phyloP scores from a whole-genome alignment of 306 rosid genomes.

The Trifolium dubium region DNA sequence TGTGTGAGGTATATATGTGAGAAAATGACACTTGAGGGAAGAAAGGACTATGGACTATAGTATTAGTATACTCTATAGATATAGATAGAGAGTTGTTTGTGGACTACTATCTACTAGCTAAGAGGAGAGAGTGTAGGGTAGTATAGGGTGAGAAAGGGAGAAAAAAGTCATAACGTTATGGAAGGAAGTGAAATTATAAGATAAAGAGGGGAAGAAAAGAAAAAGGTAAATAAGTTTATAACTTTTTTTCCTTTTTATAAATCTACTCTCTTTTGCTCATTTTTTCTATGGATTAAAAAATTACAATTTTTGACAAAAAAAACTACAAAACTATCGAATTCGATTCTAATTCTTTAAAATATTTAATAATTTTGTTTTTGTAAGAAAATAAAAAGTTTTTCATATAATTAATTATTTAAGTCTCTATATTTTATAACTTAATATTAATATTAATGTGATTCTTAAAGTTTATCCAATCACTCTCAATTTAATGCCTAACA shows the following conservation, averaged over 20 bases:
- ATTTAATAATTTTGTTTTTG: too few species aligned
- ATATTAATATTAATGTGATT: too few species aligned
- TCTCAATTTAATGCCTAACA: too few species aligned
- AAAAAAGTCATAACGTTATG: constrained; percentile 36
- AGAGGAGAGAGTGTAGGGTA: constrained; percentile 46
- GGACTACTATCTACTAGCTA: constrained; percentile 44
- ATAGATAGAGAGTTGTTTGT: constrained; percentile 45
- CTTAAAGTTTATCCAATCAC: too few species aligned
- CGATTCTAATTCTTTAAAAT: too few species aligned
- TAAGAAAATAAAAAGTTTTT: too few species aligned
- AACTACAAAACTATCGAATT: too few species aligned
- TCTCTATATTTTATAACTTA: too few species aligned
- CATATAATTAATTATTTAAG: too few species aligned
- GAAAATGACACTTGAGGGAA: constrained; percentile 89
- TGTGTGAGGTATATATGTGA: constrained; percentile 93
- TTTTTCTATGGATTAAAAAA: constrained; percentile 40
- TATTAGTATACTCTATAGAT: constrained; percentile 32
- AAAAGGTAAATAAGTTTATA: constrained; percentile 43
- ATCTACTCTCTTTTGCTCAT: constrained; percentile 22
- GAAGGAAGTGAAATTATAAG: constrained; percentile 38
- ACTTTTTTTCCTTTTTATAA: constrained; percentile 48
- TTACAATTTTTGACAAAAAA: too few species aligned
- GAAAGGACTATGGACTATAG: constrained; percentile 11
- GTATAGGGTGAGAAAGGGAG: constrained; percentile 49
- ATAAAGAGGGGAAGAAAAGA: constrained; percentile 31